A percentile compares a stretch with the other conserved stretches of the same genome.
phyloP scores from a whole-genome alignment of 2,329 filamentous ascomycete genomes.

The Ophiostoma sp. region DNA sequence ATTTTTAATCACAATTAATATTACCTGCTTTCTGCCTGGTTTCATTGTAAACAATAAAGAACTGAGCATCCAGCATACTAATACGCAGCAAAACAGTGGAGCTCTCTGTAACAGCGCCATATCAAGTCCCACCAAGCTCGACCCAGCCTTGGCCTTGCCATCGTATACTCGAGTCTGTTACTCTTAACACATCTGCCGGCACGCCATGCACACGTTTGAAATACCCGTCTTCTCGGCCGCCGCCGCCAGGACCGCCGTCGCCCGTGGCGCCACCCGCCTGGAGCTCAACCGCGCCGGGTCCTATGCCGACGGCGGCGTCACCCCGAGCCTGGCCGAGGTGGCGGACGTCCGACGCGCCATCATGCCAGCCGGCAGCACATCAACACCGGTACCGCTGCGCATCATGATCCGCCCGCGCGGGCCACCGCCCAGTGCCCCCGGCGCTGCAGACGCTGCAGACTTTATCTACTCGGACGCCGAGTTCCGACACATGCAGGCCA shows the following conservation, averaged over 20 bases:
- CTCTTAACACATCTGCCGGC: background rate
- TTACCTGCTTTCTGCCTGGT: too few relatives aligned
- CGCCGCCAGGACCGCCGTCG: conserved; percentile 39
- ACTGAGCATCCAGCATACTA: too few relatives aligned
- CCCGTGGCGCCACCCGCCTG: conserved; percentile 45
- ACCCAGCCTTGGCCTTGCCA: background rate
- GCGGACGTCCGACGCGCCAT: conserved; percentile 27
- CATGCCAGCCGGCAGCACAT: background rate
- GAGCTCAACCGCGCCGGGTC: conserved; percentile 51
- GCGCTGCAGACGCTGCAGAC: too few relatives aligned
- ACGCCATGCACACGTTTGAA: conserved; percentile 37
- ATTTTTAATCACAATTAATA: too few relatives aligned
- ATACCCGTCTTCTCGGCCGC: conserved; percentile 49
- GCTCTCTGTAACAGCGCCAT: too few relatives aligned
- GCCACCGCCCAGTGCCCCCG: too few relatives aligned
- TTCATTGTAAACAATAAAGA: too few relatives aligned
- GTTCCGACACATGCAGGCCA: conserved; percentile 40
- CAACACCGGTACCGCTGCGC: conserved; percentile 39
- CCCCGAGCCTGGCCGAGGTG: conserved; percentile 43
- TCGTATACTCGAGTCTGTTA: too few relatives aligned
- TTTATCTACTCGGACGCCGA: conserved; percentile 48
- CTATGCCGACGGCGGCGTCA: conserved; percentile 48
- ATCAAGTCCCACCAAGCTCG: too few relatives aligned
- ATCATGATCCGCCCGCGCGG: conserved; percentile 53
- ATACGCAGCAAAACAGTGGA: too few relatives aligned